Percentiles rank a stretch among this genome's conserved stretches.
phyloP scores from a whole-genome alignment of 1,284 basidiomycete species.

The Melampsora occidentalis region DNA sequence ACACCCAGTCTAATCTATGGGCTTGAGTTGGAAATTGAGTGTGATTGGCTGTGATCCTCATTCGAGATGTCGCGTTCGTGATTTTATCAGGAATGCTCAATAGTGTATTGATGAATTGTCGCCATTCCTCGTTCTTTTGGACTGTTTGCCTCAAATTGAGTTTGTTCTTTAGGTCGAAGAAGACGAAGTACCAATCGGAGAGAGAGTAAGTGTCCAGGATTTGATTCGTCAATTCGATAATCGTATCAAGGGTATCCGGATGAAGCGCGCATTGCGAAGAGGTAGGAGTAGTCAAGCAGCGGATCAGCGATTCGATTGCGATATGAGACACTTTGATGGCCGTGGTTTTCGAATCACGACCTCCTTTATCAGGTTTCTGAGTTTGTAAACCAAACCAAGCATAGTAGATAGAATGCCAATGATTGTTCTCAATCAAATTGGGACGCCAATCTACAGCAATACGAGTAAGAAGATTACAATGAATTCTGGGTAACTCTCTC shows the following conservation, averaged over 20 bases:
- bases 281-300: neutral
- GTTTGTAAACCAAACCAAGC: constrained; percentile 2
- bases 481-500: constrained; percentile 19
- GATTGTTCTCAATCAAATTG: constrained; percentile 1
- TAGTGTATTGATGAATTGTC: neutral
- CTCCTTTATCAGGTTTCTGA: neutral
- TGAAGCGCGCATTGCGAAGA: neutral
- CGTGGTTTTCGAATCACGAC: neutral
- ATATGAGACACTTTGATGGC: neutral
- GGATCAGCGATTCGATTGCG: neutral
- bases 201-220: neutral
- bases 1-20: neutral
- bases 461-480: neutral
- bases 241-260: constrained; percentile 4
- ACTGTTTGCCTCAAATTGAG: constrained; percentile 2
- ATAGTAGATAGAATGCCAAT: neutral
- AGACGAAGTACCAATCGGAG: neutral
- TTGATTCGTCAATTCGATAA: neutral
- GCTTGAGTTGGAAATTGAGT: neutral
- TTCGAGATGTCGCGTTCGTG: neutral
- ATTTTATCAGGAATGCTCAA: constrained; percentile 9
- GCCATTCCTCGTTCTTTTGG: constrained; percentile 1
- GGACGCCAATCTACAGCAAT: constrained; percentile 4
- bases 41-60: neutral
- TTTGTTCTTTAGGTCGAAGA: neutral